Conservation (phyloP, 2,329 filamentous ascomycete genomes). For the Decorospora gaudefroyi region DNA sequence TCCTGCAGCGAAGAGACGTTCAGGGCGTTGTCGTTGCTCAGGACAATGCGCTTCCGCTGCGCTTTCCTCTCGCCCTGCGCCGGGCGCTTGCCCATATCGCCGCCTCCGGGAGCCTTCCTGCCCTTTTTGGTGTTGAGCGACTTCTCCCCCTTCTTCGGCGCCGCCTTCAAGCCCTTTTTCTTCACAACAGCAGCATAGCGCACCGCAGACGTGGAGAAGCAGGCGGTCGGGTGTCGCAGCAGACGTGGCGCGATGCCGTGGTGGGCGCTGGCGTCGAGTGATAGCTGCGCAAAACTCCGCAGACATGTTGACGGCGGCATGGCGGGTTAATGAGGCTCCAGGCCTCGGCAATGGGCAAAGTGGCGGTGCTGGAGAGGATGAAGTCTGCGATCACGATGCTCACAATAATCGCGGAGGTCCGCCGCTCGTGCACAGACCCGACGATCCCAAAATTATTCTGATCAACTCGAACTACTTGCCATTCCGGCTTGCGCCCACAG, state of each 20-base stretch:
- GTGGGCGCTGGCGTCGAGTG: conserved; percentile 33
- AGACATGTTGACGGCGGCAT: conserved; percentile 44
- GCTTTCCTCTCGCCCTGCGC: conserved; percentile 82
- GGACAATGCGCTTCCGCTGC: conserved; percentile 82
- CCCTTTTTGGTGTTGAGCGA: conserved; percentile 50
- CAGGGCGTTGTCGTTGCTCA: conserved; percentile 92
- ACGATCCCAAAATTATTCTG: conserved; percentile 25
- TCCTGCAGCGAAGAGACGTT: conserved; percentile 70
- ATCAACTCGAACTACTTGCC: too few relatives aligned
- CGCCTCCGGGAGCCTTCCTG: conserved; percentile 47
- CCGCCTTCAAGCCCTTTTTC: conserved; percentile 34
- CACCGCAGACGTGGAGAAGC: conserved; percentile 45
- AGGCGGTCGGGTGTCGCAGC: conserved; percentile 32
- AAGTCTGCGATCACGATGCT: conserved; percentile 21
- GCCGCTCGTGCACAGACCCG: conserved; percentile 22
- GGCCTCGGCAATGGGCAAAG: conserved; percentile 35
- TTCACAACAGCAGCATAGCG: conserved; percentile 33
- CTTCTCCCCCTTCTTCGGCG: conserved; percentile 46
- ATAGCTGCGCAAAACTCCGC: conserved; percentile 40
- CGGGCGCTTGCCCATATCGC: conserved; percentile 59
- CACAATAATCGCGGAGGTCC: conserved; percentile 37
- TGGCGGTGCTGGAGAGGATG: conserved; percentile 23
- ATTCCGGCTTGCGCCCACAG: too few relatives aligned
- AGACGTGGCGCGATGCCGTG: conserved; percentile 32
- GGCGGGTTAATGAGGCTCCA: conserved; percentile 26